Base-by-base conservation (phyloP, 1,139 yeast species). In the Geotrichum candidum region DNA sequence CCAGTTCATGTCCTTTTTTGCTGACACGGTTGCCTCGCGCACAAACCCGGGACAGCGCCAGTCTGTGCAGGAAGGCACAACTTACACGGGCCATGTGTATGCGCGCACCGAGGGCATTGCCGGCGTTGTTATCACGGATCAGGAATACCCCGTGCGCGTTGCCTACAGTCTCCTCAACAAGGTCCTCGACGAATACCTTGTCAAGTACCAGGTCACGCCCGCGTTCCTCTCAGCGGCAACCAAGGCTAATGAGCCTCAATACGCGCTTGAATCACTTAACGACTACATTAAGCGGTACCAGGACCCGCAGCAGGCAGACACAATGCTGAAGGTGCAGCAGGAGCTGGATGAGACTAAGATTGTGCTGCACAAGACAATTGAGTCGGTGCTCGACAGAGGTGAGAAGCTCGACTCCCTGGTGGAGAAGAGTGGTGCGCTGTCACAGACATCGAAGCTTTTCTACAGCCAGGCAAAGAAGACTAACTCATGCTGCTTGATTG, bases 381-480 rank as follows among this genome's bases (percentile, higher is more conserved):
- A 95, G 75, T 83, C 88, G 66, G 97, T 95, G 23, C 82, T 94
- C 70, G 96, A 90, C 74, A 86, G 99, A 74, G 99, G 99, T 56
- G 99, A 94, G 77, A 91, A 91, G 73, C 82, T 94, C 72, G 99
- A 94, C 73, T 83, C 95, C 58, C 81, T 94, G 71, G 99, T 94
- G 53, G 97, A 92, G 74, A 94, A 94, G 78, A 87, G 96, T 35
- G 98, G 92, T 74, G 96, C 97, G 1, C 82, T 94, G 70, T 87
- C 96, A 51, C 83, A 90, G 41, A 85, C 95, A 59, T 89, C 97
- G 48, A 84, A 95, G 73, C 89, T 91, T 89, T 94, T 95, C 74
- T 94, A 94, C 80, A 91, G 90, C 74, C 97, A 94, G 76, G 99
- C 99, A 50, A 91, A 92, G 80, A 91, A 90, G 83, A 91, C 98